Percentiles rank a stretch among this genome's conserved stretches.
Evolutionary conservation across 1,284 basidiomycete genomes (phyloP).

Genomic region (Volvariella surrecta): DNA sequence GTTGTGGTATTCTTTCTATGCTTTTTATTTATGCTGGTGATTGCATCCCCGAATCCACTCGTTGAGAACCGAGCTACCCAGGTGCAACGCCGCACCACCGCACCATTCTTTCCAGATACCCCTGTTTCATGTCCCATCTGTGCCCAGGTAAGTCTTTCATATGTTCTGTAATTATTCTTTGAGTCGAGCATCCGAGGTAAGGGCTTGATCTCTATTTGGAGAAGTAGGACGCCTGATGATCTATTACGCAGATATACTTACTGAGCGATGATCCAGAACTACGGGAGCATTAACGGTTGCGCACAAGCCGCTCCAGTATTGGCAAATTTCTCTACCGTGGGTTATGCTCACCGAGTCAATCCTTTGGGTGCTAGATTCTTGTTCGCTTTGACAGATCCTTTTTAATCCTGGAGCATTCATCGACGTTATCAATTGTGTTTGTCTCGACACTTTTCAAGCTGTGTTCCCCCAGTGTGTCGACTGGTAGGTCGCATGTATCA

Average conservation of each 20-base stretch:
- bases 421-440: conserved; percentile 59
- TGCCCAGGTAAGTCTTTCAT: conserved; percentile 23
- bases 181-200: not conserved
- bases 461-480: conserved; percentile 65
- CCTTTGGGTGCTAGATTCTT: conserved; percentile 1
- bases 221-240: not conserved
- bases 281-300: conserved; percentile 44
- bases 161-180: not conserved
- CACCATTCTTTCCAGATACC: conserved; percentile 38
- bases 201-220: not conserved
- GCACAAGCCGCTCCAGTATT: conserved; percentile 48
- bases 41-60: too few species aligned
- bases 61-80: too few species aligned
- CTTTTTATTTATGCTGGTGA: too few species aligned
- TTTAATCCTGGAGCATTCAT: conserved; percentile 57
- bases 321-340: conserved; percentile 47
- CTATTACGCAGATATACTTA: not conserved
- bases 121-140: conserved; percentile 50
- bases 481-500: conserved; percentile 45
- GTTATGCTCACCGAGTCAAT: conserved; percentile 10
- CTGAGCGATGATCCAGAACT: conserved; percentile 26
- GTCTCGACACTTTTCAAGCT: conserved; percentile 57
- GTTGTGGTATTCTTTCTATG: too few species aligned
- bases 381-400: conserved; percentile 33
- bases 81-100: not conserved